These are phyloP conservation scores for Pholiota adiposa DNA, from an alignment of 1,284 basidiomycete species.

Conservation along the genomic window DNA sequence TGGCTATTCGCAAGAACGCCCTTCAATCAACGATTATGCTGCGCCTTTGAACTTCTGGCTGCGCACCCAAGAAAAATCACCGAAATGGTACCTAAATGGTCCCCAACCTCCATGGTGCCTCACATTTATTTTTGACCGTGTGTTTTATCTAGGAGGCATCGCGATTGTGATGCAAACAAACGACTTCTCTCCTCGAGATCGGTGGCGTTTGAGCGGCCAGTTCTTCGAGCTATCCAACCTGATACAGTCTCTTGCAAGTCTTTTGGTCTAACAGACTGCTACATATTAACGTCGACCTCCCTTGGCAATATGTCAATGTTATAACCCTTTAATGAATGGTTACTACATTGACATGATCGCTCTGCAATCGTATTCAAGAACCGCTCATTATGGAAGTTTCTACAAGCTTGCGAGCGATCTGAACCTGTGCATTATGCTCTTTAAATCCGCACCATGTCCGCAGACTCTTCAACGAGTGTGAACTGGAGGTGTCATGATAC, in stretches of 20 bases:
- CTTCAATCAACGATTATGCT: neutral
- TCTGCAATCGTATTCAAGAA: too few relatives aligned
- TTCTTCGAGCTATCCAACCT: neutral
- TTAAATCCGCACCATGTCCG: constrained; percentile 33
- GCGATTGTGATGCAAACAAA: neutral
- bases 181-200: neutral
- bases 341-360: too few relatives aligned
- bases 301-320: too few relatives aligned
- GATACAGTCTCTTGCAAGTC: neutral
- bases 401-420: neutral
- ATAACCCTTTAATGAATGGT: too few relatives aligned
- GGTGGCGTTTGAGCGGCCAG: constrained; percentile 29
- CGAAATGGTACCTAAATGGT: neutral
- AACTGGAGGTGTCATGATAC: constrained; percentile 11
- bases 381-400: neutral
- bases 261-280: neutral
- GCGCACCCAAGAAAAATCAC: neutral
- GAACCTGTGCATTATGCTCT: constrained; percentile 11
- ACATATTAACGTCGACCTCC: neutral
- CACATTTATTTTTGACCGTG: constrained; percentile 14
- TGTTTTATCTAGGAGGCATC: neutral
- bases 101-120: neutral
- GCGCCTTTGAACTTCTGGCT: constrained; percentile 1
- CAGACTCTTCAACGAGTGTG: constrained; percentile 18
- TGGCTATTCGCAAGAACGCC: neutral